Evolutionary conservation across 371 early-diverging fungal genomes (phyloP).

Genomic region (Dinochytrium kinnereticum): DNA sequence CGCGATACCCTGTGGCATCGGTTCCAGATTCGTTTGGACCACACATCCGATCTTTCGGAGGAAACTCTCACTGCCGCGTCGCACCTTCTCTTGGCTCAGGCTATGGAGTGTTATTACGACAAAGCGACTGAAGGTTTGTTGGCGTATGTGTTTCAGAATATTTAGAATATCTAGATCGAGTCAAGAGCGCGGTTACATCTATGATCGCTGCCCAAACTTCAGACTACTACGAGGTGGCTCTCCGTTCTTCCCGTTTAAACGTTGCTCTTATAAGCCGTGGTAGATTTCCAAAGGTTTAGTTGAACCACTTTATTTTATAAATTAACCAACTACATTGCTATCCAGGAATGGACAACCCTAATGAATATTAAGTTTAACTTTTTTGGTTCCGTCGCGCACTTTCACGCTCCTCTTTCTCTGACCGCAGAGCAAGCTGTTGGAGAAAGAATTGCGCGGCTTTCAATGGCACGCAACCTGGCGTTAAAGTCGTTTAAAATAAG

Average conservation of each 20-base stretch:
- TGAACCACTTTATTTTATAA: not conserved
- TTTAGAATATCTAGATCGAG: conserved; percentile 35
- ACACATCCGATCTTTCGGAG: conserved; percentile 48
- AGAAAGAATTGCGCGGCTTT: conserved; percentile 50
- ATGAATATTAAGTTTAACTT: conserved; percentile 49
- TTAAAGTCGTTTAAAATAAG: conserved; percentile 31
- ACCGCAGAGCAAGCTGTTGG: conserved; percentile 45
- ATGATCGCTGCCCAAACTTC: conserved; percentile 53
- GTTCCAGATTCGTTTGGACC: conserved; percentile 49
- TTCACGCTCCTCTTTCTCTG: conserved; percentile 48
- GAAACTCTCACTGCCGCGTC: conserved; percentile 45
- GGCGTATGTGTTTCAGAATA: not conserved
- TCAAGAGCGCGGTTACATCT: conserved; percentile 42
- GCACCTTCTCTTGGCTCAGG: conserved; percentile 57
- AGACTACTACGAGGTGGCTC: conserved; percentile 52
- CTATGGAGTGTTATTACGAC: conserved; percentile 58
- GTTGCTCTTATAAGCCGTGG: conserved; percentile 6
- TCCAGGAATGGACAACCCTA: conserved; percentile 40
- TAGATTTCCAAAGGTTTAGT: conserved; percentile 45
- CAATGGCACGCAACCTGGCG: conserved; percentile 36
- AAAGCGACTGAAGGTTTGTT: conserved; percentile 51
- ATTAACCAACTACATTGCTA: too few relatives aligned
- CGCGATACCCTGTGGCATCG: conserved; percentile 50
- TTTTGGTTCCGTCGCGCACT: conserved; percentile 57
- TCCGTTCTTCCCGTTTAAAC: conserved; percentile 15